These are phyloP conservation scores for Paspalum vaginatum DNA, from an alignment of 176 grass and related monocot species.

Conservation along the genomic window DNA sequence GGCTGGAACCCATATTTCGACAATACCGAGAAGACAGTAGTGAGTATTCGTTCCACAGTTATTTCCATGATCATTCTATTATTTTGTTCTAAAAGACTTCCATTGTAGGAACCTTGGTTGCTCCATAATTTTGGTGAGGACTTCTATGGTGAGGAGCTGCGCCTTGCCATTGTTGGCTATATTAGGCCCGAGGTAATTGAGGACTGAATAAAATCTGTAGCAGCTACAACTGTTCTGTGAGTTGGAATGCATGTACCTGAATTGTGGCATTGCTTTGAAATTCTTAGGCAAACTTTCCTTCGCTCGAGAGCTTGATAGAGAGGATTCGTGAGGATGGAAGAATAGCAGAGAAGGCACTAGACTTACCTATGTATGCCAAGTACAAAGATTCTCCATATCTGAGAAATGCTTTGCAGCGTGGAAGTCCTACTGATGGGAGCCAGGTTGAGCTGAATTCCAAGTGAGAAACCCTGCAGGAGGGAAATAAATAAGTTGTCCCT, in stretches of 20 bases:
- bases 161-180: conserved; percentile 86
- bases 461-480: conserved; percentile 16
- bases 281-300: conserved; percentile 78
- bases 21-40: conserved; percentile 91
- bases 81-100: conserved; percentile 34
- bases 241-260: conserved; percentile 23
- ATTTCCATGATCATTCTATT: conserved; percentile 21
- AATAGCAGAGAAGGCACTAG: conserved; percentile 81
- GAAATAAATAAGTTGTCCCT: not conserved
- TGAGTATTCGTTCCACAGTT: conserved; percentile 46
- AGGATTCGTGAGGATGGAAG: conserved; percentile 89
- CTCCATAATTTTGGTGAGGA: conserved; percentile 86
- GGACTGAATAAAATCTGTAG: not conserved
- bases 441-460: conserved; percentile 32
- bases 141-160: conserved; percentile 94
- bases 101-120: conserved; percentile 91
- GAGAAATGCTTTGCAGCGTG: conserved; percentile 49
- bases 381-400: conserved; percentile 77
- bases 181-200: conserved; percentile 84
- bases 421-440: conserved; percentile 21
- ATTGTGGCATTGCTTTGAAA: conserved; percentile 21
- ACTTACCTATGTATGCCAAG: conserved; percentile 64
- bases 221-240: not conserved
- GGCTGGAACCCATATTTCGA: conserved; percentile 99
- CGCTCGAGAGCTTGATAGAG: conserved; percentile 89